Conservation (phyloP, 73 alveolate species). For the Symbiodinium natans region DNA sequence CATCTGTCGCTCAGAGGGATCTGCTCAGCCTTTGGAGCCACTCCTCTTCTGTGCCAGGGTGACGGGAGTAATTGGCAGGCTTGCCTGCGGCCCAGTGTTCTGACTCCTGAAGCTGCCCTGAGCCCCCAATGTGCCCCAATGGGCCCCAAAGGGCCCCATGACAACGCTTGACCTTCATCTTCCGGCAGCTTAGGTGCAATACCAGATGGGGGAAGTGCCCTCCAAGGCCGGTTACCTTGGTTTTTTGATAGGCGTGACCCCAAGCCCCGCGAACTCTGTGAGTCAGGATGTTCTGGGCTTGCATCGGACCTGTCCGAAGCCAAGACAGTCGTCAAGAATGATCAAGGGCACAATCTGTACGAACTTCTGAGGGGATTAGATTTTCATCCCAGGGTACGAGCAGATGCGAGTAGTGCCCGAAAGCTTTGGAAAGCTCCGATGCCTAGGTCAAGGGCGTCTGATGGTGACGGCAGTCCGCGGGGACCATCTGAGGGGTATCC, state of each 20-base stretch:
- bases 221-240: conserved; percentile 32
- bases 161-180: neutral
- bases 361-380: no score
- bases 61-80: conserved; percentile 81
- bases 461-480: conserved; percentile 93
- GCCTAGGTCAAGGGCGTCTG: conserved; percentile 79
- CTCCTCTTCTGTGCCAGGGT: conserved; percentile 18
- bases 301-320: conserved; percentile 54
- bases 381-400: no score
- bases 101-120: neutral
- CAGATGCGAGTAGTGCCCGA: no score
- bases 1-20: neutral
- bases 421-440: neutral
- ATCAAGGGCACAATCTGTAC: no score
- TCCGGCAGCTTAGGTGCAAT: conserved; percentile 33
- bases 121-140: neutral
- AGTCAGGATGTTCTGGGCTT: conserved; percentile 78
- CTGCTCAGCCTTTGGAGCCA: neutral
- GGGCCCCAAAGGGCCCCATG: neutral
- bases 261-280: neutral
- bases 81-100: conserved; percentile 24
- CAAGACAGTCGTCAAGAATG: no score
- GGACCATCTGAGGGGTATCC: conserved; percentile 40
- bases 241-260: neutral
- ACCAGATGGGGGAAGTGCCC: conserved; percentile 68